A percentile compares a stretch with the other conserved stretches of the same genome.
Conservation (phyloP, 1,139 yeast species). For the Citeromyces hawaiiensis region DNA sequence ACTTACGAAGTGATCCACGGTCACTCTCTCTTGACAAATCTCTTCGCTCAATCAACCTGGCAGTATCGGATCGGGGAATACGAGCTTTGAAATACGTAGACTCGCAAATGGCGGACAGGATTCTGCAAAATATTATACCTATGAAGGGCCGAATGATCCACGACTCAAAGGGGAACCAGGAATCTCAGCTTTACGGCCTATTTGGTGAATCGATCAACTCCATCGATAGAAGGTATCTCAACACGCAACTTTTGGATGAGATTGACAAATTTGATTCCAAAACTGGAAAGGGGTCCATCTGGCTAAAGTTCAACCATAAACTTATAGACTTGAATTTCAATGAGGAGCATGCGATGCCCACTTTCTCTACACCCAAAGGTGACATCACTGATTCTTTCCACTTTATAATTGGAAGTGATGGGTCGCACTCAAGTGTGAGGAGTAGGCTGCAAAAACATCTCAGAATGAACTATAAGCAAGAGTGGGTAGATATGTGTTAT, state of each 20-base stretch:
- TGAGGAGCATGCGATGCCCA: conserved; percentile 6
- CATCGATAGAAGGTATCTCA: conserved; percentile 64
- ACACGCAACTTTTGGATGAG: conserved; percentile 51
- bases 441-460: conserved; percentile 51
- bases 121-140: conserved; percentile 56
- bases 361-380: conserved; percentile 9
- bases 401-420: conserved; percentile 74
- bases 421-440: conserved; percentile 69
- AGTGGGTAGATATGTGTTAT: conserved; percentile 77
- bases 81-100: conserved; percentile 54
- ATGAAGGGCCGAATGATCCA: conserved; percentile 91
- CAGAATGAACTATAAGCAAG: conserved; percentile 62
- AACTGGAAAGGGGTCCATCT: conserved; percentile 22
- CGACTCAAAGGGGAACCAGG: conserved; percentile 46
- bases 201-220: conserved; percentile 79
- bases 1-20: conserved; percentile 25
- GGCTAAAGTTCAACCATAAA: conserved; percentile 44
- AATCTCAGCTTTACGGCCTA: conserved; percentile 68
- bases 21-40: conserved; percentile 16
- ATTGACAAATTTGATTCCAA: conserved; percentile 22
- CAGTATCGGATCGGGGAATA: conserved; percentile 78
- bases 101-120: conserved; percentile 36
- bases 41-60: conserved; percentile 69
- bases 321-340: conserved; percentile 20
- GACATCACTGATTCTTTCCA: conserved; percentile 23